Base-by-base conservation (phyloP, 2,329 filamentous ascomycete genomes). In the Cryphonectria radicalis region DNA sequence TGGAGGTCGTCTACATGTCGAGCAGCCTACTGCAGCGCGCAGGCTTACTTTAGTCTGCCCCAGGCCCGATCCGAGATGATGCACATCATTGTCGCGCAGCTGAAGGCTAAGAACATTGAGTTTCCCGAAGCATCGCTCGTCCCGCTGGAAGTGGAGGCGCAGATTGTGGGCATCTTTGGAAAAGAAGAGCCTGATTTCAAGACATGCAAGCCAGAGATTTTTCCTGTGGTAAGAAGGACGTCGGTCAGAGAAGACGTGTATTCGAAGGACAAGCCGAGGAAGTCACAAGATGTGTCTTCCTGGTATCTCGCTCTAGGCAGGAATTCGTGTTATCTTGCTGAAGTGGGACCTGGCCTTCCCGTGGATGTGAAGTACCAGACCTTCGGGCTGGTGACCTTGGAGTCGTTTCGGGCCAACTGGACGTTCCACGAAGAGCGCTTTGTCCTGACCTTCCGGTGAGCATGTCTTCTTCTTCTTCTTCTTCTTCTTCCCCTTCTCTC, bases 221-320 rank as follows among this genome's bases (percentile, higher is more conserved):
- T 87, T 71, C 87, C 87, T 1, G 84, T 89, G 22, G 82, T 86
- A 40, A 85, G 84, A 66, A 82, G 87, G 32, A 81, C 82, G 2
- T 79, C 82, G 8, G 84, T 82, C 1, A 72, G 76, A 40, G 76
- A 73, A 63, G 76, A 77, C 28, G 76, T 79, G 63, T 76, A 77
- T 35, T 77, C 81, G 25, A 85, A 83, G 74, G 82, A 82, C 59
- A 78, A 85, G 43, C 76, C 79, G 1, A 84, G 85, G 69, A 87
- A 86, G 74, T 78, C 79, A 40, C 80, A 81, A 28, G 87, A 88
- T 40, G 80, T 81, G n/a, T 81, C 84, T 0, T 86, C 86, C 0
- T 88, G 85, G 71, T 89, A 87, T 74, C 79, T 89, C 35, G 85
- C 85, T 3, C 82, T 89, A 37, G 87, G 85, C 32, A 83, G 86